Evolutionary conservation across 768 basidiomycete genomes (phyloP).

Genomic region (Mycena filopes): DNA sequence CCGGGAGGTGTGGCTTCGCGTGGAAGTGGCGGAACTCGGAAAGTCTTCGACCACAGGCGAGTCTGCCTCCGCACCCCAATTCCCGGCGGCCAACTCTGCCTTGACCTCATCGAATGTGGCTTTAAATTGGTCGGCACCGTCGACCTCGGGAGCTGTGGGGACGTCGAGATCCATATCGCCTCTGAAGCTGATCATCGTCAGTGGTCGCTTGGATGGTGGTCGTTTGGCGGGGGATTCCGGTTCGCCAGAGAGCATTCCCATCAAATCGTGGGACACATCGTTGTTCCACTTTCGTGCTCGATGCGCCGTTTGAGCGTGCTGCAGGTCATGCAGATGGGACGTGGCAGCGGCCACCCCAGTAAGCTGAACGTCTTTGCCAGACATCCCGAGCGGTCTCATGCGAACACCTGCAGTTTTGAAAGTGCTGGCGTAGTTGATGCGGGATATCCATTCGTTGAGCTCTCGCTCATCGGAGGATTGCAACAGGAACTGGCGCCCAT

Average conservation of each 20-base stretch:
- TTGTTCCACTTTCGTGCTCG: slow-evolving; percentile 55
- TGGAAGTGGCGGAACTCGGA: slow-evolving; percentile 33
- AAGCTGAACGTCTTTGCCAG: slow-evolving; percentile 74
- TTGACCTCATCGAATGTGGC: slow-evolving; percentile 90
- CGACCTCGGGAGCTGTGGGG: slow-evolving; percentile 64
- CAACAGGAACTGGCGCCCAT: slow-evolving; percentile 85
- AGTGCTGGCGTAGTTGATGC: slow-evolving; percentile 93
- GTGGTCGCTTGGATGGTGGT: slow-evolving; percentile 39
- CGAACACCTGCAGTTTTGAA: slow-evolving; percentile 88
- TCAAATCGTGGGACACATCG: slow-evolving; percentile 50
- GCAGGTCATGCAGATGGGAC: slow-evolving; percentile 81
- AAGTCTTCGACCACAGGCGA: slow-evolving; percentile 33
- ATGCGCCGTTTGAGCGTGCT: slow-evolving; percentile 43
- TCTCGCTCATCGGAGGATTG: slow-evolving; percentile 77
- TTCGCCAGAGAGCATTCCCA: slow-evolving; percentile 53
- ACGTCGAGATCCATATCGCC: slow-evolving; percentile 53
- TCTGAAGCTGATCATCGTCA: slow-evolving; percentile 42
- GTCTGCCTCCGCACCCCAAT: slow-evolving; percentile 41
- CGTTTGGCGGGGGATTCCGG: slow-evolving; percentile 36
- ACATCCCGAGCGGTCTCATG: slow-evolving; percentile 81
- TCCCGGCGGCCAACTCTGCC: slow-evolving; percentile 76
- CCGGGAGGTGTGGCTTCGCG: slow-evolving; percentile 41
- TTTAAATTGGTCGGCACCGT: slow-evolving; percentile 75
- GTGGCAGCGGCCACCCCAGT: slow-evolving; percentile 89
- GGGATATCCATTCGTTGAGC: slow-evolving; percentile 89